Percentiles rank a stretch among this genome's conserved stretches.
Evolutionary conservation across 2,329 filamentous ascomycete species (phyloP).

Genomic region (Colletotrichum magnum): DNA sequence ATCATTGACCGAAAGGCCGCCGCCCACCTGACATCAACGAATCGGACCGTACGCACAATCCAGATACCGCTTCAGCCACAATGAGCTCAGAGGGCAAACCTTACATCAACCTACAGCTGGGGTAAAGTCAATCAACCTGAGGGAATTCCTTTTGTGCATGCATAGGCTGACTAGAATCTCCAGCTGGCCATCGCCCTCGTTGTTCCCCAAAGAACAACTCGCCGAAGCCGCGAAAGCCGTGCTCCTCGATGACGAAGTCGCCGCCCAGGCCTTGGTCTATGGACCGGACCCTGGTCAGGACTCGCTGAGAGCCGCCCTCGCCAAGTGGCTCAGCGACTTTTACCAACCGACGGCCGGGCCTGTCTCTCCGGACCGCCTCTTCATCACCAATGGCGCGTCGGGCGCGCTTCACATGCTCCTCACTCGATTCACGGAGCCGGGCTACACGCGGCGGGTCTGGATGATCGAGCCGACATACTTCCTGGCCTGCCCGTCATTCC

Average conservation of each 20-base stretch:
- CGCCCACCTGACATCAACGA: background rate
- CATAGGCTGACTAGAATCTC: conserved; percentile 53
- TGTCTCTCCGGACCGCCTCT: conserved; percentile 60
- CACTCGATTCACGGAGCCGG: conserved; percentile 73
- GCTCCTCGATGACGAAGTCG: conserved; percentile 71
- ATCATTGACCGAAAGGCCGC: background rate
- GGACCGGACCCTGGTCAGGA: conserved; percentile 82
- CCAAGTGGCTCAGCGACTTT: conserved; percentile 76
- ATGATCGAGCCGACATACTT: conserved; percentile 75
- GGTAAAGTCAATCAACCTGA: background rate
- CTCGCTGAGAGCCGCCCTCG: conserved; percentile 76
- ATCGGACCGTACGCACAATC: background rate
- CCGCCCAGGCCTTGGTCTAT: conserved; percentile 78
- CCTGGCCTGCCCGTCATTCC: conserved; percentile 72
- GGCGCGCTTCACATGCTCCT: conserved; percentile 73
- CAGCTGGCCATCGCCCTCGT: conserved; percentile 74
- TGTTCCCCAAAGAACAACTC: conserved; percentile 78
- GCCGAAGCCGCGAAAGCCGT: conserved; percentile 71
- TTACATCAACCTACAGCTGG: background rate
- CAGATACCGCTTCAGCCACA: too few relatives aligned
- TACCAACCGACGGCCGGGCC: conserved; percentile 60
- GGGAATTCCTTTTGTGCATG: background rate
- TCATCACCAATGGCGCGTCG: conserved; percentile 73
- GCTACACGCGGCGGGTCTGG: conserved; percentile 73
- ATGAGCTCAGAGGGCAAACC: background rate